These are phyloP conservation scores for Pycnococcus provasolii DNA, from an alignment of 139 green algal genomes.

Conservation along the genomic window DNA sequence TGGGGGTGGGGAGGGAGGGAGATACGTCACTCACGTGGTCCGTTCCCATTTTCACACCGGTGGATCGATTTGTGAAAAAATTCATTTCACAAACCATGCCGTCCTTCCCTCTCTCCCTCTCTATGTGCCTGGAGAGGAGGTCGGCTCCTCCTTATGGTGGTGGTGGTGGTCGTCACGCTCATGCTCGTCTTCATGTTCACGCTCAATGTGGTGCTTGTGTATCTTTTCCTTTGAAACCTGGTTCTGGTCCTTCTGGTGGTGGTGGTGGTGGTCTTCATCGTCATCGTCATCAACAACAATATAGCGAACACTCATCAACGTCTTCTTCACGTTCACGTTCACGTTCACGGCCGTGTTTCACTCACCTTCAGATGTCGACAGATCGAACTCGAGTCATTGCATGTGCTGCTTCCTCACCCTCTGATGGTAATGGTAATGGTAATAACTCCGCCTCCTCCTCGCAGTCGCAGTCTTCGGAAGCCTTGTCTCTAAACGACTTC, in stretches of 20 bases:
- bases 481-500: too few species aligned
- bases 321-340: too few species aligned
- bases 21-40: not conserved
- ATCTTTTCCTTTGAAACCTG: slow-evolving; percentile 3
- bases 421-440: too few species aligned
- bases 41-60: not conserved
- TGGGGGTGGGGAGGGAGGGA: too few species aligned
- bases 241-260: slow-evolving; percentile 13
- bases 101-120: not conserved
- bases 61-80: not conserved
- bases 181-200: slow-evolving; percentile 4
- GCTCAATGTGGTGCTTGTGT: too few species aligned
- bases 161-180: not conserved
- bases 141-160: not conserved
- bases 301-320: too few species aligned
- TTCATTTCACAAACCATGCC: not conserved
- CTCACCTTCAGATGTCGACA: too few species aligned
- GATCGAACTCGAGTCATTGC: too few species aligned
- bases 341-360: too few species aligned
- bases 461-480: too few species aligned
- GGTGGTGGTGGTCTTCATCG: slow-evolving; percentile 15
- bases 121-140: not conserved
- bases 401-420: too few species aligned
- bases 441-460: too few species aligned
- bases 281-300: not conserved